Evolutionary conservation across 768 basidiomycete species (phyloP).

Genomic region (Phlebiopsis flavidoalba): DNA sequence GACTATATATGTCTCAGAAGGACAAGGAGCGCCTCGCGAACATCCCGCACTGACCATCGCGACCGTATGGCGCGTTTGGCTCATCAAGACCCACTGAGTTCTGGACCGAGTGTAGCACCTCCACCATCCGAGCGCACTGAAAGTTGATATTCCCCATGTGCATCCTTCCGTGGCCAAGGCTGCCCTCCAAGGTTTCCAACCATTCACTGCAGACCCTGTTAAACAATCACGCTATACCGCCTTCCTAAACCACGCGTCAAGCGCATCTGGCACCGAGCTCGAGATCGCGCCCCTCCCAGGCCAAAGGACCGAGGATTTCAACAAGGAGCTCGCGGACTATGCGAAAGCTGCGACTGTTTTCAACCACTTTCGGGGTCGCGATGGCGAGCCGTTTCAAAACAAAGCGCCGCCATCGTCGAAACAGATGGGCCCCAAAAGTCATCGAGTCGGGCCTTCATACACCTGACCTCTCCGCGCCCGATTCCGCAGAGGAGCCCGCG

Average conservation of each 20-base stretch:
- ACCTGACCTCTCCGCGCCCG: conserved; percentile 27
- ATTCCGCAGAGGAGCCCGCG: conserved; percentile 38
- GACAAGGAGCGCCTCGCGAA: conserved; percentile 80
- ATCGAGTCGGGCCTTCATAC: conserved; percentile 68
- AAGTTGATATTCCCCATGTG: conserved; percentile 36
- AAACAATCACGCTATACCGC: conserved; percentile 85
- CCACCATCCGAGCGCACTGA: conserved; percentile 28
- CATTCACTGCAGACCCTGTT: conserved; percentile 67
- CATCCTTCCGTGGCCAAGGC: conserved; percentile 80
- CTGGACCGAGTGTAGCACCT: conserved; percentile 19
- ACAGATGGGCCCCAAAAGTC: conserved; percentile 50
- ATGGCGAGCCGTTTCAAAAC: conserved; percentile 88
- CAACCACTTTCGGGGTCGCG: conserved; percentile 76
- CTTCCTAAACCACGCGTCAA: conserved; percentile 59
- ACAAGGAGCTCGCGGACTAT: conserved; percentile 82
- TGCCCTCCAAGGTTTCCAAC: conserved; percentile 86
- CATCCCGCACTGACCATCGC: conserved; percentile 30
- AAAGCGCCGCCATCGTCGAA: conserved; percentile 72
- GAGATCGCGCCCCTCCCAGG: conserved; percentile 49
- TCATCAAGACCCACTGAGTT: conserved; percentile 7
- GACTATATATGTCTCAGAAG: conserved; percentile 89
- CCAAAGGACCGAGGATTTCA: conserved; percentile 64
- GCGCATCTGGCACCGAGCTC: conserved; percentile 35
- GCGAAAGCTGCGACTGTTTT: conserved; percentile 85
- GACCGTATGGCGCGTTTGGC: conserved; percentile 16